Evolutionary conservation across 169 alveolate genomes (phyloP).

Genomic region (Pseudocohnilembus persalinus): DNA sequence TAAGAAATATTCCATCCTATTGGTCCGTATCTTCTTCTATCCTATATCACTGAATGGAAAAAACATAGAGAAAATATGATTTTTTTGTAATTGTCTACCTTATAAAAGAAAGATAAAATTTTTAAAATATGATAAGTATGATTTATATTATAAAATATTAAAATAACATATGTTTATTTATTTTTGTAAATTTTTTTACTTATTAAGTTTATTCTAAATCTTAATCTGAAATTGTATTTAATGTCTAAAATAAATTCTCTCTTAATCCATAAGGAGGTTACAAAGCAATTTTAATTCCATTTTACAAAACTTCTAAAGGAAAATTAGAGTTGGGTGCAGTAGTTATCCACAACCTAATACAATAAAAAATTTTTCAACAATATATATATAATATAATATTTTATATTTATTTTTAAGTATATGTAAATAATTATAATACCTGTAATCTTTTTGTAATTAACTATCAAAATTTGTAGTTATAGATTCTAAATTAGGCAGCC

Average conservation of each 20-base stretch:
- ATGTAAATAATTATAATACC: neutral
- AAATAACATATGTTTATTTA: too few relatives aligned
- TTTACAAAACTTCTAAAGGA: neutral
- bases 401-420: too few relatives aligned
- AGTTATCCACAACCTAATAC: neutral
- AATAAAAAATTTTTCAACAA: neutral
- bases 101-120: neutral
- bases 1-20: constrained; percentile 92
- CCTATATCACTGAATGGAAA: constrained; percentile 95
- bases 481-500: neutral
- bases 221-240: constrained; percentile 74
- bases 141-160: too few relatives aligned
- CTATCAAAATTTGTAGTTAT: neutral
- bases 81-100: constrained; percentile 86
- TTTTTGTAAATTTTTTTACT: neutral
- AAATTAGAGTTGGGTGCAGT: neutral
- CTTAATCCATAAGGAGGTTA: constrained; percentile 68
- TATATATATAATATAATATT: too few relatives aligned
- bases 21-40: constrained; percentile 91
- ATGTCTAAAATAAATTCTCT: constrained; percentile 80
- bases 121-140: too few relatives aligned
- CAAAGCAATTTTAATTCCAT: neutral
- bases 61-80: constrained; percentile 91
- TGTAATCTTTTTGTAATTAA: neutral
- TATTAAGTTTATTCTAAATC: constrained; percentile 73